A percentile compares a stretch with the other conserved stretches of the same genome.
Conservation (phyloP, 2,329 filamentous ascomycete species). For the Herpotrichia juniperi region DNA sequence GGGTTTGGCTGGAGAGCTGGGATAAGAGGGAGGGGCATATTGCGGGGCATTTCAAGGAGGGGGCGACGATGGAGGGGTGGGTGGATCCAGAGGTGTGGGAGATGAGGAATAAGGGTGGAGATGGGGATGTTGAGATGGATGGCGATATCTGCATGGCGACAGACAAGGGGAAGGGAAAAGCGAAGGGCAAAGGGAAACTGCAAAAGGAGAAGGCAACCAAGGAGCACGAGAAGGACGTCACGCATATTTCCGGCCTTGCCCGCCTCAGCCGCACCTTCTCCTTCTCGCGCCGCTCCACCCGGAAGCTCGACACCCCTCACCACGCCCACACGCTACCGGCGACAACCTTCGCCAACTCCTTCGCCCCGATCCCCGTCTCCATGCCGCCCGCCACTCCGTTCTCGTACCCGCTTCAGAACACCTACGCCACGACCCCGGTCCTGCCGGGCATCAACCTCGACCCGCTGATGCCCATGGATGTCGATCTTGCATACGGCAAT, state of each 20-base stretch:
- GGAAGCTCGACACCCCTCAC: background rate
- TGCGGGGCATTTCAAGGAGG: slow-evolving; percentile 40
- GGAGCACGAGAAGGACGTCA: background rate
- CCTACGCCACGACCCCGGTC: slow-evolving; percentile 5
- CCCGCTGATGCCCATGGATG: slow-evolving; percentile 12
- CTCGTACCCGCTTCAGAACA: background rate
- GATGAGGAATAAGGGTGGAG: background rate
- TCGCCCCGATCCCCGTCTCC: background rate
- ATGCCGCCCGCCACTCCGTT: background rate
- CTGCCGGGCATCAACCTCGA: slow-evolving; percentile 18
- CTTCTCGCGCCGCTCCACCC: slow-evolving; percentile 10
- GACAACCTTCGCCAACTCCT: slow-evolving; percentile 11
- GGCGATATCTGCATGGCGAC: background rate
- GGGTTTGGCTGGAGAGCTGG: slow-evolving; percentile 30
- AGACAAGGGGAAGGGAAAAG: background rate
- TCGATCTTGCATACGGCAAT: background rate
- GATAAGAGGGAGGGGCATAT: slow-evolving; percentile 39
- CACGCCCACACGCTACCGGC: background rate
- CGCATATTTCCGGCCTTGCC: slow-evolving; percentile 3
- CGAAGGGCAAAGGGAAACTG: background rate
- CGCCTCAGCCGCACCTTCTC: slow-evolving; percentile 8
- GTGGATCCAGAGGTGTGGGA: slow-evolving; percentile 2
- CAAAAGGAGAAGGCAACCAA: background rate
- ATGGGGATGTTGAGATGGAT: background rate
- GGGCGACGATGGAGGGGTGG: slow-evolving; percentile 38